These are phyloP conservation scores for Talaromyces amestolkiae DNA, from an alignment of 2,329 filamentous ascomycete species.

Conservation along the genomic window DNA sequence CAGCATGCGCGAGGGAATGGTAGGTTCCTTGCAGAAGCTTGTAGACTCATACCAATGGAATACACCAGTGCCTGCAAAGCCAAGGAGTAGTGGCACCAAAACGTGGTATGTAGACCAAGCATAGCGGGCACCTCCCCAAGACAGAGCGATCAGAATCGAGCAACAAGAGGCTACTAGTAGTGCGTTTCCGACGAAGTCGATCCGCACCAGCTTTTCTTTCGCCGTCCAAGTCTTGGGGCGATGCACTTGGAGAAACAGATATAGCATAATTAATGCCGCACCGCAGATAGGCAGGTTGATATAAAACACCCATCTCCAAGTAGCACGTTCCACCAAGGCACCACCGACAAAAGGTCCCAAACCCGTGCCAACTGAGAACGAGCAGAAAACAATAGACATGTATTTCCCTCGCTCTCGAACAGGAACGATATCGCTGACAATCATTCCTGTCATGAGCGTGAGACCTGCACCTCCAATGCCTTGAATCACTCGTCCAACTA, in stretches of 20 bases:
- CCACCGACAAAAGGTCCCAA: slow-evolving; percentile 46
- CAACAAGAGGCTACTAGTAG: slow-evolving; percentile 29
- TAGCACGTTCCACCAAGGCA: slow-evolving; percentile 23
- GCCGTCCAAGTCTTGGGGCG: slow-evolving; percentile 12
- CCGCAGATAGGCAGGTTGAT: slow-evolving; percentile 28
- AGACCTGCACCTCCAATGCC: slow-evolving; percentile 52
- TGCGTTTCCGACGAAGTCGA: slow-evolving; percentile 32
- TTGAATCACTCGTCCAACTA: slow-evolving; percentile 56
- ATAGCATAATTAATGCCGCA: background rate
- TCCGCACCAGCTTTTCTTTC: slow-evolving; percentile 17
- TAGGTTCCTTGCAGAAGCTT: slow-evolving; percentile 25
- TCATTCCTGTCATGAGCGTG: slow-evolving; percentile 40
- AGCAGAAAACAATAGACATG: slow-evolving; percentile 24
- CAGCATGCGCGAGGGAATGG: slow-evolving; percentile 42
- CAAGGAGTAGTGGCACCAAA: slow-evolving; percentile 29
- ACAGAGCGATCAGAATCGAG: slow-evolving; percentile 31
- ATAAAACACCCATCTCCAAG: slow-evolving; percentile 35
- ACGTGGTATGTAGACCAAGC: slow-evolving; percentile 30
- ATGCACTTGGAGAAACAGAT: background rate
- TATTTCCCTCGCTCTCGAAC: slow-evolving; percentile 35
- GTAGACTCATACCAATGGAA: slow-evolving; percentile 23
- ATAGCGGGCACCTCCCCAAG: slow-evolving; percentile 30
- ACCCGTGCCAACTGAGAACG: slow-evolving; percentile 40
- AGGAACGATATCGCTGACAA: slow-evolving; percentile 48
- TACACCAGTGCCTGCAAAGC: slow-evolving; percentile 24